Evolutionary conservation across 2,329 filamentous ascomycete genomes (phyloP), one percentile per base, ranked within the genome.

Genomic region (Fusarium globosum): DNA sequence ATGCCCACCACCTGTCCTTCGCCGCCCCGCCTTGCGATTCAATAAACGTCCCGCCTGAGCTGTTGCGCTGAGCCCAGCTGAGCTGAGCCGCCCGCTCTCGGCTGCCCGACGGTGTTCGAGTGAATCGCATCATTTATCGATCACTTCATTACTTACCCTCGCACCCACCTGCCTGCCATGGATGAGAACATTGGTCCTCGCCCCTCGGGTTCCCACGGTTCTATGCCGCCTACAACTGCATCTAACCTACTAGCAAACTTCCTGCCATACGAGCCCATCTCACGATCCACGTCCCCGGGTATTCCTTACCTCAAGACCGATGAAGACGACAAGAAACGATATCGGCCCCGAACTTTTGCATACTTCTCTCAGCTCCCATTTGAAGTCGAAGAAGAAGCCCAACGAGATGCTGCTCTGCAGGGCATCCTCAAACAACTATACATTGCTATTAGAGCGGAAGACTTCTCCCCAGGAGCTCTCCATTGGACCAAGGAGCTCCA

Each of bases 401-500:
- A 95, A 83, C 90, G 95, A 72, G 92, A 97, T 80, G 88, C 88
- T 57, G 94, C 95, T 71, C 86, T 99, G 52, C 88, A 92, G 51
- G 94, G 95, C 80, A 98, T 98, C 77, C 88, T 98, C 76, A 96
- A 95, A 81, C 94, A 97, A 79, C 91, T 99, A 36, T 98, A 97
- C 82, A 94, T 98, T 77, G 90, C 96, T 65, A 88, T 99, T 72
- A 92, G 95, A 80, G 93, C 96, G 7, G 95, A 97, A 74, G 96
- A 99, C 83, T 98, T 98, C 83, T 92, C 93, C 30, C 94, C 96
- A 0, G 96, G 96, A 39, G 96, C 96, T 35, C 88, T 97, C 69
- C 96, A 99, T 83, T 99, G 96, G 96, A 98, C 96, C 21, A 91
- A 96, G 76, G 96, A 99, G 88, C 91, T 99, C 53, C 91, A 95